Evolutionary conservation across 495 filamentous ascomycete genomes (phyloP), one percentile per base, ranked within the genome.

Genomic region (Saxophila tyrrhenica): DNA sequence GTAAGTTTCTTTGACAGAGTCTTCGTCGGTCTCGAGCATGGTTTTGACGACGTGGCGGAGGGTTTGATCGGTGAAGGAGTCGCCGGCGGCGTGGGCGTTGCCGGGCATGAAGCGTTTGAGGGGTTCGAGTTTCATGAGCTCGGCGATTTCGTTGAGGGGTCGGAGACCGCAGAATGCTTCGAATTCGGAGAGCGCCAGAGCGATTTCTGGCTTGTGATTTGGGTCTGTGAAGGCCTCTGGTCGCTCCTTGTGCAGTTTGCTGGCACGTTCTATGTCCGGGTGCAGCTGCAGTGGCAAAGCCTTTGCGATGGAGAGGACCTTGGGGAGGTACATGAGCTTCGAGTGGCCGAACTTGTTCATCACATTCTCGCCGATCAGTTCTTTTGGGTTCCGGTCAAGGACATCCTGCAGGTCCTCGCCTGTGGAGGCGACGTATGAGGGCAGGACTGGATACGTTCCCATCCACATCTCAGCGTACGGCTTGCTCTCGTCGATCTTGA

Each of bases 131-230:
- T 69, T 58, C 64, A 90, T 78, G 2, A 89, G 71, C 1, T 69
- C 60, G 39, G 78, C 59, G 41, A 92, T 83, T 19, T 83, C 72
- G 2, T 59, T 55, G 2, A 85, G 67, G 0, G 84, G 81, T 57
- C 87, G 89, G 70, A 78, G 91, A 45, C 85, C 85, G 16, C 78
- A 80, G 61, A 91, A 90, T 0, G 86, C 79, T 65, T 90, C 85
- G 62, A 91, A 90, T 17, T 80, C 76, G n/a, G 78, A 76, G 0
- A 90, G 67, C 0, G 85, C 83, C 15, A 92, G 71, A 3, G 85
- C 85, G 29, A 91, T 90, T 63, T 92, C 86, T 1, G 86, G 86
- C 65, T 91, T 90, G 68, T 89, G 84, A 65, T 89, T 91, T 17
- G 73, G 69, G 57, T 92, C 85, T 8, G 77, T 76, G 63, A 83